Base-by-base conservation (phyloP, 2,329 filamentous ascomycete genomes). In the Elsinoe ampelina region DNA sequence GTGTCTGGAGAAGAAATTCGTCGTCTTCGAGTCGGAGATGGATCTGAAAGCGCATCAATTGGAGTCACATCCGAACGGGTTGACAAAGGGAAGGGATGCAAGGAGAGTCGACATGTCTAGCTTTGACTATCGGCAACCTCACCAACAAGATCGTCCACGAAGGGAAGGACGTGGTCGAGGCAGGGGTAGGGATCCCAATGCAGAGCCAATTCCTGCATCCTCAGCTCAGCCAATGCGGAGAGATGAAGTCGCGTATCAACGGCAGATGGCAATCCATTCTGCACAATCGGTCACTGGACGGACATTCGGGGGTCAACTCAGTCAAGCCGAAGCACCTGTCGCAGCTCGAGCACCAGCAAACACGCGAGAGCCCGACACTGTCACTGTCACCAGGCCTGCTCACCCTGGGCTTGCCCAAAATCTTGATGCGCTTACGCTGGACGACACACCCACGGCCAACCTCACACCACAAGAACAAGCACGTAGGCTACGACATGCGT, bases 1-100 rank as follows among this genome's bases (percentile, higher is more conserved):
- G 67, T 98, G 93, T 66, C 69, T 93, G 66, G 93, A 97, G 64
- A 95, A 95, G 80, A 97, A 96, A 69, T 96, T 97, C 68, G 87
- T 97, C 30, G 93, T 97, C 0, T 98, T 98, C 64, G 89, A 89
- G 57, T 91, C 90, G 0, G 89, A 96, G 66, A 84, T 98, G 77
- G 93, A 98, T 66, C 74, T 98, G 47, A 95, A 97, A 70, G 93
- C 87, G 2, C 93, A 98, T 72, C 89, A 95, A 68, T 73, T 98
- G 8, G 85, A 87, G 63, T 81, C 85, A 55, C 93, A 98, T 67
- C 89, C 85, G 0, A 83, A 84, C 63, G 82, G 85, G 0, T 70
- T 95, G 20, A 89, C 89, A 7, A 96, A 95, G 66, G 87, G 92
- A 63, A 80, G 89, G 65, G 92, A 96, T 68, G 88, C 89, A 3